Percentiles rank a stretch among this genome's conserved stretches.
Evolutionary conservation across 2,329 filamentous ascomycete species (phyloP).

Genomic region (Aspergillus sp.): DNA sequence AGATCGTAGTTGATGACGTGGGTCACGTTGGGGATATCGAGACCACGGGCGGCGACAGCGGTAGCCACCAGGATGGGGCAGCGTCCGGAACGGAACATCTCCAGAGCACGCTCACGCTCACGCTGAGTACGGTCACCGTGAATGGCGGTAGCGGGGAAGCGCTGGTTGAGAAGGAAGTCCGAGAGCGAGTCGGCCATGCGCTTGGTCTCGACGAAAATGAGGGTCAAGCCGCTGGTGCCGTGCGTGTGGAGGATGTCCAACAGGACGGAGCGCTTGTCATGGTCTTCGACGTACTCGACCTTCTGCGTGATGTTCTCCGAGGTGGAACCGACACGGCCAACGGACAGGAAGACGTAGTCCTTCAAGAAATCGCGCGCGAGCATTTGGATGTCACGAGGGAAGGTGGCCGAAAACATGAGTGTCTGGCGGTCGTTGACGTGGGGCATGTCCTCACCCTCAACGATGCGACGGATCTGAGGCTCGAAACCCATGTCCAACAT

Average conservation of each 20-base stretch:
- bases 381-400: constrained; percentile 99
- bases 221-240: constrained; percentile 73
- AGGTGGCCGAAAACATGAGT: constrained; percentile 99
- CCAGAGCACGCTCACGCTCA: constrained; percentile 94
- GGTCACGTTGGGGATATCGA: constrained; percentile 94
- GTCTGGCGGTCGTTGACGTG: constrained; percentile 80
- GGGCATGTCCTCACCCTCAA: constrained; percentile 98
- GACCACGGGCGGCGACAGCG: constrained; percentile 84
- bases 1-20: constrained; percentile 99
- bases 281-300: constrained; percentile 94
- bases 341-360: constrained; percentile 98
- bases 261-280: constrained; percentile 95
- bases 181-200: constrained; percentile 98
- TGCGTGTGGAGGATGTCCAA: constrained; percentile 97
- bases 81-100: constrained; percentile 94
- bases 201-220: constrained; percentile 99
- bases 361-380: constrained; percentile 97
- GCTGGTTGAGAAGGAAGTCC: constrained; percentile 98
- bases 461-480: constrained; percentile 97
- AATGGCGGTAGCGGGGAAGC: constrained; percentile 96
- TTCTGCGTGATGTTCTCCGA: constrained; percentile 99
- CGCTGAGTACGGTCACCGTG: constrained; percentile 98
- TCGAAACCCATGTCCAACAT: constrained; percentile 99
- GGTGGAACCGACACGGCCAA: constrained; percentile 96
- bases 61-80: constrained; percentile 97